These are phyloP conservation scores for Boletus sp. DNA, from an alignment of 768 basidiomycete species.

Conservation along the genomic window DNA sequence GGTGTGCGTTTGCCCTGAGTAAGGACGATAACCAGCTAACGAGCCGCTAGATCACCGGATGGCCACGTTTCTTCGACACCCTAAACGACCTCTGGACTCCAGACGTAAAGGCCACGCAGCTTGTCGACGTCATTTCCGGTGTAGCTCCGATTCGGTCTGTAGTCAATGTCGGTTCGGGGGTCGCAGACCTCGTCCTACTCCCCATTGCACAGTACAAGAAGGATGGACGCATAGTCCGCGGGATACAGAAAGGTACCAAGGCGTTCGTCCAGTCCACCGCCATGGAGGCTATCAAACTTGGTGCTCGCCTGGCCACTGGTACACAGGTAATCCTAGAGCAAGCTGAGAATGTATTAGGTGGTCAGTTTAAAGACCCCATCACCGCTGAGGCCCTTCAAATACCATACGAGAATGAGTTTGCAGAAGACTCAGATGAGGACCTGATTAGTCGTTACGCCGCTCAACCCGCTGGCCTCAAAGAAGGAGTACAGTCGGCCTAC, in stretches of 20 bases:
- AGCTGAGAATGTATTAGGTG: conserved; percentile 87
- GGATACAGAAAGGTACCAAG: conserved; percentile 90
- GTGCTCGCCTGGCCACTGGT: conserved; percentile 90
- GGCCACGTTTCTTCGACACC: conserved; percentile 82
- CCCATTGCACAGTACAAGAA: conserved; percentile 98
- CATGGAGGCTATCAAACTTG: conserved; percentile 92
- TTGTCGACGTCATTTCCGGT: conserved; percentile 95
- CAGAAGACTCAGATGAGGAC: conserved; percentile 44
- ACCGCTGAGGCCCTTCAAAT: conserved; percentile 65
- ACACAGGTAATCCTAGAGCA: conserved; percentile 97
- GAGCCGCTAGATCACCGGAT: conserved; percentile 80
- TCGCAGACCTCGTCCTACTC: conserved; percentile 91
- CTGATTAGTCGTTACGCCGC: conserved; percentile 87
- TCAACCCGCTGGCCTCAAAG: conserved; percentile 78
- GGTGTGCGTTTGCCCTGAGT: conserved; percentile 60
- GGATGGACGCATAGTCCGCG: conserved; percentile 88
- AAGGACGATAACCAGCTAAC: conserved; percentile 8
- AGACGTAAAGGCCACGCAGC: conserved; percentile 97
- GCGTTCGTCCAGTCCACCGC: conserved; percentile 94
- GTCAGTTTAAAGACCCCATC: conserved; percentile 62
- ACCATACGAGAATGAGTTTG: conserved; percentile 31
- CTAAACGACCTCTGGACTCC: conserved; percentile 99
- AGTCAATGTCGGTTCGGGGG: conserved; percentile 95
- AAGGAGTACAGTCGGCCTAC: conserved; percentile 92
- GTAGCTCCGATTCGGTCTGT: conserved; percentile 94